Percentiles rank a stretch among this genome's conserved stretches.
These are phyloP conservation scores for Apocynum venetum DNA, from an alignment of 257 asterid species.

Conservation along the genomic window DNA sequence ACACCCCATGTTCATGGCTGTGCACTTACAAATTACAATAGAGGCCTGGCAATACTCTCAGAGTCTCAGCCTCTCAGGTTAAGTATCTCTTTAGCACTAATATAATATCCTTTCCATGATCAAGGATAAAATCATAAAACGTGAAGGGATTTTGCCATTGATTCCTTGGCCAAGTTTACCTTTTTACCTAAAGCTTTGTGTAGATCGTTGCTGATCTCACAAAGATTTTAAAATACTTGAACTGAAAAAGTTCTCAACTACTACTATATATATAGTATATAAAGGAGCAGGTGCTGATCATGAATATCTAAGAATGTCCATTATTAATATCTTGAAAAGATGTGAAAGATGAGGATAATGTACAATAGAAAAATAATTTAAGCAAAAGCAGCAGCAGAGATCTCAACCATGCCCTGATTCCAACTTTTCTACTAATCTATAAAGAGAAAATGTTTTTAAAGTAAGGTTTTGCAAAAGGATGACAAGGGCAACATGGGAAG, in stretches of 20 bases:
- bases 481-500: conserved; percentile 15
- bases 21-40: neutral
- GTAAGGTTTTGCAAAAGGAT: conserved; percentile 11
- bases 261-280: neutral
- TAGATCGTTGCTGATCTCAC: conserved; percentile 4
- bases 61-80: no score
- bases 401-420: conserved; percentile 4
- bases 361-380: neutral
- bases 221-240: neutral
- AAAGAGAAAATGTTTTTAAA: conserved; percentile 3
- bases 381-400: neutral
- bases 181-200: neutral
- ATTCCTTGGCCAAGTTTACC: neutral
- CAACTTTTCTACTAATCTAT: neutral
- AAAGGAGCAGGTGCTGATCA: neutral
- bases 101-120: no score
- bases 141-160: neutral
- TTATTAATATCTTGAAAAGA: neutral
- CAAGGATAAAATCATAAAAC: neutral
- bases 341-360: conserved; percentile 7
- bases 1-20: neutral
- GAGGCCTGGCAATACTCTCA: no score
- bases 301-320: neutral
- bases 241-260: neutral
- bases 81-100: no score